Evolutionary conservation across 352 stramenopile species (phyloP), one percentile per base, ranked within the genome.

Genomic region (Thraustochytrium sp.): DNA sequence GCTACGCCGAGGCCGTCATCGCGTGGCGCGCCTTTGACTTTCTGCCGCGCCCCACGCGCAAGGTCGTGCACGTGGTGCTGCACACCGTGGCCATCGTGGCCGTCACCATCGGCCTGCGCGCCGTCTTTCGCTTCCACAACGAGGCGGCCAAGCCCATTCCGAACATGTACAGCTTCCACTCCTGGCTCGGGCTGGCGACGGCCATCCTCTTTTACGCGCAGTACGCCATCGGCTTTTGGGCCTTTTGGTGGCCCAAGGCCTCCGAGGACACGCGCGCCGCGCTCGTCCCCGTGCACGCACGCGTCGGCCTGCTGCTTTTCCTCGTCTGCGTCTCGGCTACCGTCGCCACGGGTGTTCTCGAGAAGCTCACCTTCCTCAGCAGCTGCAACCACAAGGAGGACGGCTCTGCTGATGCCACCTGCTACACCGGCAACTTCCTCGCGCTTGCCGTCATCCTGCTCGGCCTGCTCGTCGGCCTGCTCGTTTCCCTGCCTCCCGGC

Each of bases 131-230:
- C 51, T 95, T 93, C 86, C 91, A 95, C 88, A 93, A 93, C 64
- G 91, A 94, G 59, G 90, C 93, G 53, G 13, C 65, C 65, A 77
- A 77, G 31, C 65, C 65, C 9, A 94, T 94, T 84, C 92, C 88
- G 29, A 94, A 95, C 76, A 73, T 95, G 36, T 94, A 94, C 87
- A 94, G 90, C 75, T 87, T 94, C 11, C 91, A 95, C 89, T 94
- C 91, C 75, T 95, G 91, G 91, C 61, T 95, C n/a, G 91, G 91
- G 48, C 76, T 94, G 34, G 51, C 87, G 21, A 91, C 89, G 37
- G 84, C 92, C 64, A 87, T 93, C 53, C 64, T 92, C 42, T 92
- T 93, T 59, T 65, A 55, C 2, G 75, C 36, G 0, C 85, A 92
- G 82, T 94, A 90, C 84, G 62, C 91, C 13, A 88, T 86, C 11